Evolutionary conservation across 2,329 filamentous ascomycete genomes (phyloP).

Genomic region (Trichoderma semiorbis): DNA sequence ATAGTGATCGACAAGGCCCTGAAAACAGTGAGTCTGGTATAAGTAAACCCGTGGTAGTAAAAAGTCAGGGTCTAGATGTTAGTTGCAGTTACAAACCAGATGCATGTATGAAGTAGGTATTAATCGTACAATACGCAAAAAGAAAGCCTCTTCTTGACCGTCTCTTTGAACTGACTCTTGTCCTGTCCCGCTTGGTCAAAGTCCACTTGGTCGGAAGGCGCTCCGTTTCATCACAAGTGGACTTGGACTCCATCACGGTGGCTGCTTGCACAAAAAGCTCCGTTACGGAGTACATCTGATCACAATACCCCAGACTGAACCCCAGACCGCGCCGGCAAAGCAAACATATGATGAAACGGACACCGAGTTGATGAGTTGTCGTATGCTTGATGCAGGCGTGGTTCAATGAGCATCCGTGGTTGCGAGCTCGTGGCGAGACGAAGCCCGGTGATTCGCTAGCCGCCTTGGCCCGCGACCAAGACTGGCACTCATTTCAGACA

Average conservation of each 20-base stretch:
- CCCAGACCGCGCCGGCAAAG: constrained; percentile 9
- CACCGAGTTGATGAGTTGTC: constrained; percentile 1
- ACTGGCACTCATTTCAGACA: neutral
- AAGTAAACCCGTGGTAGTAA: neutral
- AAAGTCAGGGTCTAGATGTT: neutral
- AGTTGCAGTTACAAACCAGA: neutral
- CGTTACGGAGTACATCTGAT: neutral
- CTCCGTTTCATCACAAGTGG: neutral
- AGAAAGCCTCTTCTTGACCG: neutral
- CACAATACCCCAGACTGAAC: constrained; percentile 12
- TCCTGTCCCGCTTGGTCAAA: neutral
- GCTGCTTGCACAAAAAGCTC: neutral
- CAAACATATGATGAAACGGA: neutral
- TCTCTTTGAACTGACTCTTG: neutral
- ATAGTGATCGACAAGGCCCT: neutral
- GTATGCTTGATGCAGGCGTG: neutral
- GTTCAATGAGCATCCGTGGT: neutral
- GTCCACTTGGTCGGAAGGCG: neutral
- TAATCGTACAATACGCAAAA: neutral
- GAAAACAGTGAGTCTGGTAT: neutral
- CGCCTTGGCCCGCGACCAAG: neutral
- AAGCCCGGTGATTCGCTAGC: constrained; percentile 9
- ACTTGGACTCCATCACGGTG: neutral
- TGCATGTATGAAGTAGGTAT: neutral
- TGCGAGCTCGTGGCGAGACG: constrained; percentile 1